These are phyloP conservation scores for Cutaneotrichosporon cavernicola DNA, from an alignment of 1,284 basidiomycete species.

Conservation along the genomic window DNA sequence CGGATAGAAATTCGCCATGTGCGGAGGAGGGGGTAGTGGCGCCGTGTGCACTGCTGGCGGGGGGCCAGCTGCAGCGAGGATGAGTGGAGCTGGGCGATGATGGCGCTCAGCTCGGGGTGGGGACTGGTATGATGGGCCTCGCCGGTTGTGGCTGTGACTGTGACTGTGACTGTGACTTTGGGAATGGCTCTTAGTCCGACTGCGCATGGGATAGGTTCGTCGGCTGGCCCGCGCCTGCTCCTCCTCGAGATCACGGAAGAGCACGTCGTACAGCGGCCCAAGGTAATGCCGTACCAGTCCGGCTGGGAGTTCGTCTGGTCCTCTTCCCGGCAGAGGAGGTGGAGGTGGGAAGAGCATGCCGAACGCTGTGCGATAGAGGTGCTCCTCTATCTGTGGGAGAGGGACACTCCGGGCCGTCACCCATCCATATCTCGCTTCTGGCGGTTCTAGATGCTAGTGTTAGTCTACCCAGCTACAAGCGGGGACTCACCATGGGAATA, in stretches of 20 bases:
- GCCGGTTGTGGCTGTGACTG: neutral
- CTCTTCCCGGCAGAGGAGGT: neutral
- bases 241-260: conserved; percentile 1
- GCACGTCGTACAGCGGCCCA: neutral
- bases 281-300: neutral
- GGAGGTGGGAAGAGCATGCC: neutral
- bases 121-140: neutral
- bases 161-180: too few relatives aligned
- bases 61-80: neutral
- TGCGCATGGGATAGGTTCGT: neutral
- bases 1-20: neutral
- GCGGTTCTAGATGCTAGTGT: neutral
- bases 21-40: neutral
- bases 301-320: neutral
- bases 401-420: neutral
- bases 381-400: neutral
- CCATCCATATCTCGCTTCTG: neutral
- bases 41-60: neutral
- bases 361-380: neutral
- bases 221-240: neutral
- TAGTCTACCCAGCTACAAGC: neutral
- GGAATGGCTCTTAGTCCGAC: neutral
- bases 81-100: neutral
- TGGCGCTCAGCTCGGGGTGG: neutral
- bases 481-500: neutral